phyloP scores from a whole-genome alignment of 805 yeast species.

The Candida succiphila region DNA sequence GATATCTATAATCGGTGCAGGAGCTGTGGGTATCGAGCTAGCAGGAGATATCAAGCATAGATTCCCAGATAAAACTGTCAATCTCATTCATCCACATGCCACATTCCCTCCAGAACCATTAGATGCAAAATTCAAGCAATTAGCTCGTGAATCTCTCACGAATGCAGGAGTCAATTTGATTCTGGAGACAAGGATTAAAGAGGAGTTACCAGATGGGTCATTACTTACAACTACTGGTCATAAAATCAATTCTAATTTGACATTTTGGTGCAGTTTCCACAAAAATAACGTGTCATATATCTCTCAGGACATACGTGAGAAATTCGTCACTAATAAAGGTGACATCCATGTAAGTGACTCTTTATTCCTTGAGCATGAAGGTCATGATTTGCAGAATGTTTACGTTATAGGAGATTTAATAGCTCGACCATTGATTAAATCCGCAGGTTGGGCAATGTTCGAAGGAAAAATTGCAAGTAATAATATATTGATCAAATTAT shows the following conservation, averaged over 20 bases:
- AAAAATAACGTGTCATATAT: background rate
- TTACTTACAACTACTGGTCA: background rate
- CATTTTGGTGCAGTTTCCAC: background rate
- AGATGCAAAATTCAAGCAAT: background rate
- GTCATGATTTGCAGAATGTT: background rate
- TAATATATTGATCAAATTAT: background rate
- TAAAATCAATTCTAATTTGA: background rate
- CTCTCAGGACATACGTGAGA: background rate
- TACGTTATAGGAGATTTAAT: background rate
- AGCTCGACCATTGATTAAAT: background rate
- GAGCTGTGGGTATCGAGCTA: constrained; percentile 38
- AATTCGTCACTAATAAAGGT: background rate
- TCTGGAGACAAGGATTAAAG: background rate
- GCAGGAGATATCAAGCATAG: constrained; percentile 33
- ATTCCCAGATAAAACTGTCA: constrained; percentile 25
- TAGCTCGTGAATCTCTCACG: background rate
- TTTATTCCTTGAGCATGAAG: background rate
- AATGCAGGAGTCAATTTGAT: background rate
- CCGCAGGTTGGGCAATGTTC: constrained; percentile 1
- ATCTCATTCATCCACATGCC: constrained; percentile 29
- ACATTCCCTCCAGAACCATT: constrained; percentile 24
- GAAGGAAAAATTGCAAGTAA: background rate
- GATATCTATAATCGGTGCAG: constrained; percentile 38
- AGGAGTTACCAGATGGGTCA: background rate
- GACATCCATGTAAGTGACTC: background rate